Evolutionary conservation across 2,329 filamentous ascomycete genomes (phyloP).

Genomic region (Aspergillus hortae): DNA sequence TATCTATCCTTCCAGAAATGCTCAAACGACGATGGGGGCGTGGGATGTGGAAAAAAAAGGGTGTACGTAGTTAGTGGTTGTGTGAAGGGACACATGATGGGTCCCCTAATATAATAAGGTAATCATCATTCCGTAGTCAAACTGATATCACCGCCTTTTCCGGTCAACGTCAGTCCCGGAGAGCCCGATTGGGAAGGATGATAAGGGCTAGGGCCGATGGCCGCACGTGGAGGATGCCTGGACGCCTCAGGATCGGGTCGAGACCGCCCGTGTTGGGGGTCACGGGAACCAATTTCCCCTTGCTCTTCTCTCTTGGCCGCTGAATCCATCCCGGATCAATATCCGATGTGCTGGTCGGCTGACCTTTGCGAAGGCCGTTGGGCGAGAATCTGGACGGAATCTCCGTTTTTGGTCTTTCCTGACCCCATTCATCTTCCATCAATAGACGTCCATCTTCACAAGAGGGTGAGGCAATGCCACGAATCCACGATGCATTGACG

Average conservation of each 20-base stretch:
- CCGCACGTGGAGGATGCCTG: constrained; percentile 14
- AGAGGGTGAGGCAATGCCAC: too few species aligned
- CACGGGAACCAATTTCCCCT: constrained; percentile 9
- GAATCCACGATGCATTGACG: too few species aligned
- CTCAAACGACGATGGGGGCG: too few species aligned
- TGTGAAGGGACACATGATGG: neutral
- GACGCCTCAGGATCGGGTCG: constrained; percentile 8
- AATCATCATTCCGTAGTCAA: neutral
- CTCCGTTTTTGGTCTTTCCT: constrained; percentile 11
- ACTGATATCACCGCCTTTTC: constrained; percentile 17
- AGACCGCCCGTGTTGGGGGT: constrained; percentile 1
- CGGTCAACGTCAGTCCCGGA: constrained; percentile 23
- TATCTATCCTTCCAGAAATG: neutral
- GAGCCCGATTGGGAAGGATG: constrained; percentile 15
- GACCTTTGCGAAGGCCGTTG: constrained; percentile 5
- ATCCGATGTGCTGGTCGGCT: constrained; percentile 11
- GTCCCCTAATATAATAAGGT: too few species aligned
- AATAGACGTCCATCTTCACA: too few species aligned
- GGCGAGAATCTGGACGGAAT: constrained; percentile 4
- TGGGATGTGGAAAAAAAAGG: too few species aligned
- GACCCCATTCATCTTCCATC: too few species aligned
- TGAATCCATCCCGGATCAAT: constrained; percentile 3
- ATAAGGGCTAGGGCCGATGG: constrained; percentile 22
- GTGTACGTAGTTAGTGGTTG: too few species aligned
- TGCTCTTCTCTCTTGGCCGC: neutral